Evolutionary conservation across 1,284 basidiomycete species (phyloP).

Genomic region (Austroboletus niveus): DNA sequence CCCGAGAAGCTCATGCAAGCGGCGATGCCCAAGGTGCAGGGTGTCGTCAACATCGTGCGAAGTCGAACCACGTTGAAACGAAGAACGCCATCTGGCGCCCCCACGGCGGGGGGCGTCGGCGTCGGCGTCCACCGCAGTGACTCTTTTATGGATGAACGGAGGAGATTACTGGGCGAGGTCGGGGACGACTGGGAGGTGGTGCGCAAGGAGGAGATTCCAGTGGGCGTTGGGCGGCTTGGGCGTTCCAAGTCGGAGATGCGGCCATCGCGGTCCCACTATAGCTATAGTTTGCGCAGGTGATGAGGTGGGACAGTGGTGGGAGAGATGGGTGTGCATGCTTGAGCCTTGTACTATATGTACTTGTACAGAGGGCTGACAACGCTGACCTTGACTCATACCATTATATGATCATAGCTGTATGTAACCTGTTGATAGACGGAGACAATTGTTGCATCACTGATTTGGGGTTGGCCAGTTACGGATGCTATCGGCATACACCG

Average conservation of each 20-base stretch:
- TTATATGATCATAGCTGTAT: too few relatives aligned
- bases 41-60: constrained; percentile 27
- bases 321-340: too few relatives aligned
- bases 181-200: constrained; percentile 20
- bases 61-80: constrained; percentile 16
- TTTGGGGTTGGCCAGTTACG: too few relatives aligned
- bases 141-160: constrained; percentile 20
- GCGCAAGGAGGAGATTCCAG: constrained; percentile 8
- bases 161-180: constrained; percentile 18
- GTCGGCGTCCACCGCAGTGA: constrained; percentile 11
- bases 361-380: too few relatives aligned
- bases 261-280: constrained; percentile 11
- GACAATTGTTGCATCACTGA: too few relatives aligned
- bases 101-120: neutral
- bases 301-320: too few relatives aligned
- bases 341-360: too few relatives aligned
- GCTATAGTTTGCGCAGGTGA: constrained; percentile 14
- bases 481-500: too few relatives aligned
- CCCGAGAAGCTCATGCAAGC: constrained; percentile 29
- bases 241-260: constrained; percentile 30
- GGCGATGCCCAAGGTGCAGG: constrained; percentile 39
- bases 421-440: too few relatives aligned
- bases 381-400: too few relatives aligned
- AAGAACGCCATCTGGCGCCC: neutral
- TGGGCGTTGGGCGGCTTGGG: constrained; percentile 3